Percentiles rank a stretch among this genome's conserved stretches.
Conservation (phyloP, 2,329 filamentous ascomycete genomes). For the Thielaviopsis euricoi region DNA sequence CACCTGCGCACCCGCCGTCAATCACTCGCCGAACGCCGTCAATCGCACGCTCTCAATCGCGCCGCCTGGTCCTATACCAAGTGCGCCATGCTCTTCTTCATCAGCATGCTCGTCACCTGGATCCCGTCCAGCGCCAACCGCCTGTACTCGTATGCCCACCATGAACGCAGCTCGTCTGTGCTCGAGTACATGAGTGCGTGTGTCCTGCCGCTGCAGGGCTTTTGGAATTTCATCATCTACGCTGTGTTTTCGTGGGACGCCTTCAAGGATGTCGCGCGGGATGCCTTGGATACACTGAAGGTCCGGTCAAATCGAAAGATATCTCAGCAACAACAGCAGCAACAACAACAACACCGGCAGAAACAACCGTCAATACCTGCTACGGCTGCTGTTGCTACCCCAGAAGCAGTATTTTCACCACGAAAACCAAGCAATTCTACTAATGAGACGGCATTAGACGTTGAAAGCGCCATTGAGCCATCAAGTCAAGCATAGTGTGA, state of each 20-base stretch:
- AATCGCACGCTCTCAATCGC: constrained; percentile 31
- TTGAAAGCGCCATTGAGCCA: background rate
- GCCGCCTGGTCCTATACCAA: constrained; percentile 49
- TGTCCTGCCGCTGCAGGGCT: constrained; percentile 61
- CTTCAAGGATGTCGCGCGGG: constrained; percentile 22
- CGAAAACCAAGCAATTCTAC: background rate
- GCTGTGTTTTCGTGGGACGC: constrained; percentile 44
- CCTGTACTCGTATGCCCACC: constrained; percentile 44
- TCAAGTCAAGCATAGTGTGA: background rate
- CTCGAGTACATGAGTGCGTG: constrained; percentile 50
- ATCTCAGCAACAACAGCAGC: too few relatives aligned
- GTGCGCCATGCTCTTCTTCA: constrained; percentile 48
- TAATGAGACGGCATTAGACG: background rate
- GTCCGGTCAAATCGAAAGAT: too few relatives aligned
- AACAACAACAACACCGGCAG: too few relatives aligned
- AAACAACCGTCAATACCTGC: background rate
- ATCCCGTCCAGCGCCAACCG: constrained; percentile 57
- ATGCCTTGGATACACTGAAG: constrained; percentile 14
- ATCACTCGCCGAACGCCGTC: constrained; percentile 13
- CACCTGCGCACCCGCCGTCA: constrained; percentile 11
- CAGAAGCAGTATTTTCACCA: background rate
- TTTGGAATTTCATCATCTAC: constrained; percentile 65
- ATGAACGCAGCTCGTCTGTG: constrained; percentile 29
- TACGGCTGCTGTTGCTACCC: background rate
- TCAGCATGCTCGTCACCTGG: constrained; percentile 49